Percentiles rank a stretch among this genome's conserved stretches.
Conservation (phyloP, 2,329 filamentous ascomycete species). For the Pyrenophora teres region DNA sequence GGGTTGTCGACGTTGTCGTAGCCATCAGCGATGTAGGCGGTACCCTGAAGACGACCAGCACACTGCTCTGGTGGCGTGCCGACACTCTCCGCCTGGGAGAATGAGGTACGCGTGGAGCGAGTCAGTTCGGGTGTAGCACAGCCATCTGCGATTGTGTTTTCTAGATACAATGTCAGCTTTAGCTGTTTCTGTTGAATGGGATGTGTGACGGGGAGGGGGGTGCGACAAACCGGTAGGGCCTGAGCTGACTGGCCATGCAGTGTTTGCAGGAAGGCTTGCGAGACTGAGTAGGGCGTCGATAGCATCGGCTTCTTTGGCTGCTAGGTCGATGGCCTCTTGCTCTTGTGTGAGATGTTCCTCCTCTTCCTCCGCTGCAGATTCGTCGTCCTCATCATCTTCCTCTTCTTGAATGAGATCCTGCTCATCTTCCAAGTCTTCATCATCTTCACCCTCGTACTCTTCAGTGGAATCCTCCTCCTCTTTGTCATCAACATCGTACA, state of each 20-base stretch:
- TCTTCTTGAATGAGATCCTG: too few relatives aligned
- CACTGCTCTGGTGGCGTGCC: neutral
- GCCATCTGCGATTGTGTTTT: too few relatives aligned
- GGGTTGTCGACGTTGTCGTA: too few relatives aligned
- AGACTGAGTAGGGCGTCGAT: slow-evolving; percentile 8
- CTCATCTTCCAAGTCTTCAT: neutral
- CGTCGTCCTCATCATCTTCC: neutral
- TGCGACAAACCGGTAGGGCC: too few relatives aligned
- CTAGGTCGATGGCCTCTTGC: neutral
- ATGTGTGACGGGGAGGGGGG: neutral
- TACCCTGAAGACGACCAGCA: neutral
- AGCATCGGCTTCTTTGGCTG: neutral
- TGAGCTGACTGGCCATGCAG: too few relatives aligned
- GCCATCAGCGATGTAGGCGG: too few relatives aligned
- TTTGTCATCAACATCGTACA: neutral
- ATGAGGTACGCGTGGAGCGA: neutral
- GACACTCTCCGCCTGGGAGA: neutral
- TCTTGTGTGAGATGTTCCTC: neutral
- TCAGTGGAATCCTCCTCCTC: neutral
- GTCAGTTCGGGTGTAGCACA: neutral
- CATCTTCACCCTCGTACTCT: neutral
- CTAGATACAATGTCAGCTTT: too few relatives aligned
- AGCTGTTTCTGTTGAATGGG: too few relatives aligned
- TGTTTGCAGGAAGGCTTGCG: neutral
- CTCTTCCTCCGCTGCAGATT: neutral